A percentile compares a stretch with the other conserved stretches of the same genome.
Evolutionary conservation across 1,139 yeast genomes (phyloP).

Genomic region (Diutina mesorugosa): DNA sequence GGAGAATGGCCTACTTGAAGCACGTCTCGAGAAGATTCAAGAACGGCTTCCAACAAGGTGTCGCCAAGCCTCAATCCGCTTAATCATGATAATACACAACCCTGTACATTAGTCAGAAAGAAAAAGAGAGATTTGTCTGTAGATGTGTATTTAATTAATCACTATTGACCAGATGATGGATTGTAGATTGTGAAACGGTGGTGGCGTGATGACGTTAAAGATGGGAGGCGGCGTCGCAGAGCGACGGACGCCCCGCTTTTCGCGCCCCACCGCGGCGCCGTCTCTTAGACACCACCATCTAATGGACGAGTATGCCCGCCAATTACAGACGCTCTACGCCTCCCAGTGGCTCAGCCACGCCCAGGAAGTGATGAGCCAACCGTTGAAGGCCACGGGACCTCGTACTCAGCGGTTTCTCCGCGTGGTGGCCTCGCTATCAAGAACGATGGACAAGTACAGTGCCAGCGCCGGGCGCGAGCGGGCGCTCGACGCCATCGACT

Average conservation of each 20-base stretch:
- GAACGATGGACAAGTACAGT: slow-evolving; percentile 1
- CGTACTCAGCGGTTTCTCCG: neutral
- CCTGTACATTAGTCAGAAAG: neutral
- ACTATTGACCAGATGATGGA: neutral
- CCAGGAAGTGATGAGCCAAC: neutral
- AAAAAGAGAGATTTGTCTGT: neutral
- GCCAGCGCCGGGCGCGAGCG: slow-evolving; percentile 4
- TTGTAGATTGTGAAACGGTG: no score
- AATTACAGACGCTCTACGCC: neutral
- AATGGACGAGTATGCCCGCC: neutral
- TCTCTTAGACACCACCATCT: neutral
- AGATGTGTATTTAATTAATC: neutral
- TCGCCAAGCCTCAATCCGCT: slow-evolving; percentile 44
- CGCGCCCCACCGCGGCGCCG: neutral
- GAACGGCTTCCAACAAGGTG: slow-evolving; percentile 90
- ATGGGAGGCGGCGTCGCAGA: no score
- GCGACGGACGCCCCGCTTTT: no score
- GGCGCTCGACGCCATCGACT: slow-evolving; percentile 24
- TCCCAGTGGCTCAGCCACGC: neutral
- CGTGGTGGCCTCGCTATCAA: neutral
- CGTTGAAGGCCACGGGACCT: neutral
- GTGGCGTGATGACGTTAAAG: no score
- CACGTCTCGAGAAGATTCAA: slow-evolving; percentile 95
- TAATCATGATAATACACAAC: slow-evolving; percentile 9
- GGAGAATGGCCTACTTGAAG: slow-evolving; percentile 98